phyloP scores from a whole-genome alignment of 768 basidiomycete species.

The Obba rivulosa region DNA sequence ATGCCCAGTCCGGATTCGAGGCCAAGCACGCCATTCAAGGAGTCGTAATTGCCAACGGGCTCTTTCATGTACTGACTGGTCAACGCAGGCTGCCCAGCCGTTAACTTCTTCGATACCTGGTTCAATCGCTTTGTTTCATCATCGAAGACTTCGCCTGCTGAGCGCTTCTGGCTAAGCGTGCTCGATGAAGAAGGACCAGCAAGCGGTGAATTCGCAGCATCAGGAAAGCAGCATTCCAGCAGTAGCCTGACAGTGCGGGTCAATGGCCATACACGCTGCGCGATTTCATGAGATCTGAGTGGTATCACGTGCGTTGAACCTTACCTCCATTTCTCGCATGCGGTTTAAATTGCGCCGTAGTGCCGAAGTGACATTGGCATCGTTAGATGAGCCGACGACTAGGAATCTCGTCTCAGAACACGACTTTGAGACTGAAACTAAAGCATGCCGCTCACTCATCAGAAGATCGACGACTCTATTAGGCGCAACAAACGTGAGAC shows the following conservation, averaged over 20 bases:
- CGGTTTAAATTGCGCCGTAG: too few species aligned
- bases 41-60: background rate
- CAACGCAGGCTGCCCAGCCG: background rate
- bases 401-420: too few species aligned
- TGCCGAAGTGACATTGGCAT: too few species aligned
- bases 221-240: background rate
- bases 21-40: slow-evolving; percentile 1
- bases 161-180: slow-evolving; percentile 1
- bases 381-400: too few species aligned
- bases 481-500: too few species aligned
- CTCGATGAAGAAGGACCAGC: background rate
- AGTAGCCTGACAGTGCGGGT: background rate
- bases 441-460: too few species aligned
- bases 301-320: background rate
- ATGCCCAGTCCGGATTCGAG: slow-evolving; percentile 1
- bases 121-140: background rate
- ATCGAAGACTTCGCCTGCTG: slow-evolving; percentile 4
- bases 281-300: background rate
- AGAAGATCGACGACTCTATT: too few species aligned
- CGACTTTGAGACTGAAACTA: too few species aligned
- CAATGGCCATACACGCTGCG: background rate
- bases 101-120: background rate
- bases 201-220: background rate
- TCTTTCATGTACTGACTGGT: background rate
- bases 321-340: slow-evolving; percentile 1